Percentiles rank a stretch among this genome's conserved stretches.
Evolutionary conservation across 768 basidiomycete genomes (phyloP).

Genomic region (Xerocomus potaroensis): DNA sequence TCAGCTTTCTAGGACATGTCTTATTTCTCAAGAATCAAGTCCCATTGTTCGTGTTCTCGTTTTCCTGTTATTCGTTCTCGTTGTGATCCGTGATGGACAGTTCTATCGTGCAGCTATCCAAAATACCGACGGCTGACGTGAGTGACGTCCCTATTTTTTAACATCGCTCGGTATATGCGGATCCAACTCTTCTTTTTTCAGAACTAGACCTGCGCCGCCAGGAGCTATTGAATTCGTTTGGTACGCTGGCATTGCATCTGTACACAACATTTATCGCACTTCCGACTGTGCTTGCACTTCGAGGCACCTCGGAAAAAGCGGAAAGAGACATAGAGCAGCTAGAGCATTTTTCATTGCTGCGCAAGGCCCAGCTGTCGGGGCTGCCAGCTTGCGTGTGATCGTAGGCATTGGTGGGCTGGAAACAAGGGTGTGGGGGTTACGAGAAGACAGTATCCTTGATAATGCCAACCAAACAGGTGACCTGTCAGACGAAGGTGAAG

Average conservation of each 20-base stretch:
- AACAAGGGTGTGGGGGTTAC: conserved; percentile 33
- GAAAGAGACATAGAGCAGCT: conserved; percentile 5
- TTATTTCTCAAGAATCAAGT: conserved; percentile 76
- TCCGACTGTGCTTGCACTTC: conserved; percentile 58
- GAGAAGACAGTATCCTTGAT: conserved; percentile 1
- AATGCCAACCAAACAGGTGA: conserved; percentile 29
- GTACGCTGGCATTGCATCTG: conserved; percentile 69
- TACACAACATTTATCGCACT: conserved; percentile 70
- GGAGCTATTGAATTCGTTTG: conserved; percentile 65
- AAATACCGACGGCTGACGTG: conserved; percentile 48
- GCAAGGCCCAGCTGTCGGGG: conserved; percentile 60
- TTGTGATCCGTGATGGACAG: conserved; percentile 31
- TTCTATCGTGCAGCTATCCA: conserved; percentile 60
- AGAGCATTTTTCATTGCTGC: conserved; percentile 57
- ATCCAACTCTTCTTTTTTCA: conserved; percentile 20
- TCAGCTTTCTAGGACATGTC: conserved; percentile 61
- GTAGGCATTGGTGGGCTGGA: conserved; percentile 64
- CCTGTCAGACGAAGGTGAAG: neutral
- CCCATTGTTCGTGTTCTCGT: conserved; percentile 55
- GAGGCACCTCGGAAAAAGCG: conserved; percentile 6
- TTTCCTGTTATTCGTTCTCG: neutral
- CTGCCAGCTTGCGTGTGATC: conserved; percentile 58
- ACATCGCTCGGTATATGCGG: neutral
- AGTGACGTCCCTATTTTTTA: conserved; percentile 4
- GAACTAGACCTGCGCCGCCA: conserved; percentile 46